Conservation (phyloP, 805 yeast species). For the Priceomyces medius region DNA sequence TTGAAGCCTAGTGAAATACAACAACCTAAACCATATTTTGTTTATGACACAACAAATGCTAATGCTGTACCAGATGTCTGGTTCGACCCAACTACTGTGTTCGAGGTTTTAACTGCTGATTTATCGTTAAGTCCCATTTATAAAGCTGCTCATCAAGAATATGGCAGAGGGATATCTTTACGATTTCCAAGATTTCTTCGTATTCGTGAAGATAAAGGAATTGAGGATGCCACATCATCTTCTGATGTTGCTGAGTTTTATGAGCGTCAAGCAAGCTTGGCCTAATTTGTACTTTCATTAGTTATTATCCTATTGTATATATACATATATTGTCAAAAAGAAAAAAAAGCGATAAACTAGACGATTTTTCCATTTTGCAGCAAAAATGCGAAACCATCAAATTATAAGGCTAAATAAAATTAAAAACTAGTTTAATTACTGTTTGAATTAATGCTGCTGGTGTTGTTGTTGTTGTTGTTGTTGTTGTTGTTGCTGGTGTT, state of each 20-base stretch:
- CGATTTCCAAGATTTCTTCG: conserved; percentile 86
- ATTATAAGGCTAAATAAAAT: no score
- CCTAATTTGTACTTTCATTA: background rate
- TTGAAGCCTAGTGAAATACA: conserved; percentile 66
- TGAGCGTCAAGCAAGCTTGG: conserved; percentile 53
- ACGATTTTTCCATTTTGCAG: background rate
- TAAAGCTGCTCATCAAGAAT: conserved; percentile 72
- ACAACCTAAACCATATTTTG: conserved; percentile 64
- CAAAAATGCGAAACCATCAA: background rate
- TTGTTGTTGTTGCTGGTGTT: background rate
- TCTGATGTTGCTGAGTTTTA: conserved; percentile 84
- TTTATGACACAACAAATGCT: conserved; percentile 58
- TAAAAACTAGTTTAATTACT: no score
- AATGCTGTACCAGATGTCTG: conserved; percentile 86
- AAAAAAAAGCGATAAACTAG: background rate
- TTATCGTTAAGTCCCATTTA: conserved; percentile 84
- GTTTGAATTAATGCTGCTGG: no score
- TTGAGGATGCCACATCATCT: conserved; percentile 84
- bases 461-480: background rate
- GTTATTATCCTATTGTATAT: background rate
- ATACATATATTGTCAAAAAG: background rate
- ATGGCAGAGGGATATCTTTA: conserved; percentile 81
- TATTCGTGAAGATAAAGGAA: conserved; percentile 79
- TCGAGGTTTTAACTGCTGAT: conserved; percentile 92
- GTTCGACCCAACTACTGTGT: conserved; percentile 83